Percentiles rank a stretch among this genome's conserved stretches.
Evolutionary conservation across 2,329 filamentous ascomycete genomes (phyloP).

Genomic region (Fonsecaea pedrosoi): DNA sequence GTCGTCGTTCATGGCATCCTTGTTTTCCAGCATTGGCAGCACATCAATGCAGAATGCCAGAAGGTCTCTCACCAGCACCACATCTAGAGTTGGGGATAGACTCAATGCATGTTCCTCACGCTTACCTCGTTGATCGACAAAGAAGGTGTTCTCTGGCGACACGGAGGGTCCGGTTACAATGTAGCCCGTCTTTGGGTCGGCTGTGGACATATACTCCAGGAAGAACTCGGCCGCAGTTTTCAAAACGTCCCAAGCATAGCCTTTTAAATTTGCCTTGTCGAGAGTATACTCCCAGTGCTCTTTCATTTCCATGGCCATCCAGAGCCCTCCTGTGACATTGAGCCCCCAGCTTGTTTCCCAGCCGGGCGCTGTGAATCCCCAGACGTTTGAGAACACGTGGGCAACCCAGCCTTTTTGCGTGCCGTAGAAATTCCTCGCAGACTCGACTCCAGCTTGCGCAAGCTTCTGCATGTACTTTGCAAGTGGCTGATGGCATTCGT

Average conservation of each 20-base stretch:
- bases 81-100: not conserved
- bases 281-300: slow-evolving; percentile 6
- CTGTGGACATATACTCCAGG: not conserved
- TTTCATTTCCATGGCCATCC: slow-evolving; percentile 3
- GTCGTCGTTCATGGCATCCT: not conserved
- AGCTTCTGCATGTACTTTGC: not conserved
- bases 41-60: not conserved
- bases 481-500: not conserved
- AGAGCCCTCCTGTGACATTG: not conserved
- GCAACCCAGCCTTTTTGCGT: not conserved
- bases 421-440: slow-evolving; percentile 1
- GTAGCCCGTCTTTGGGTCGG: not conserved
- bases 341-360: slow-evolving; percentile 5
- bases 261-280: slow-evolving; percentile 3
- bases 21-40: not conserved
- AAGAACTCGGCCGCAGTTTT: not conserved
- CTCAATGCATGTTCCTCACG: not conserved
- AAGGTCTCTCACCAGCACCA: not conserved
- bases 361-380: slow-evolving; percentile 1
- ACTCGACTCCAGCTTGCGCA: not conserved
- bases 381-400: not conserved
- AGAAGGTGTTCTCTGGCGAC: not conserved
- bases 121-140: not conserved
- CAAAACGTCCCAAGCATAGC: not conserved
- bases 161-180: not conserved